phyloP scores from a whole-genome alignment of 1,139 yeast species.

The Yamadazyma blattariae region DNA sequence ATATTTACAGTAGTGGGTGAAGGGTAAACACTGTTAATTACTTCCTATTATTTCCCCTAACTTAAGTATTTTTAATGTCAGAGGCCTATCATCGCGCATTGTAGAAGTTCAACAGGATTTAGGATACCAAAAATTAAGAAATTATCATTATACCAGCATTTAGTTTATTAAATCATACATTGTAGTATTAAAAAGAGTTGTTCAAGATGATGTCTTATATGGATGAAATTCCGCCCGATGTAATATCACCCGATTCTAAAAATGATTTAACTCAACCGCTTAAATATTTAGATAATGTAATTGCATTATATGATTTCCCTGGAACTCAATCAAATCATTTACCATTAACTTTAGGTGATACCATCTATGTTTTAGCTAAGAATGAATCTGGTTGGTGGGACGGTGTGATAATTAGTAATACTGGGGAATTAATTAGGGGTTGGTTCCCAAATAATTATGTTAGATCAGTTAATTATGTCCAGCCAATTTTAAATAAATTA shows the following conservation, averaged over 20 bases:
- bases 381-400: slow-evolving; percentile 76
- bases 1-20: too few species aligned
- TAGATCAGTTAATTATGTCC: slow-evolving; percentile 46
- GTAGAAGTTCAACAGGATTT: too few species aligned
- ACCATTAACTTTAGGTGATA: slow-evolving; percentile 48
- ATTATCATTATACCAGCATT: too few species aligned
- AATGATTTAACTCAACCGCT: slow-evolving; percentile 22
- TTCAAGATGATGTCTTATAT: slow-evolving; percentile 8
- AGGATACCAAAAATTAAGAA: too few species aligned
- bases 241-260: slow-evolving; percentile 27
- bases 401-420: slow-evolving; percentile 47
- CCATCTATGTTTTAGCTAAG: slow-evolving; percentile 50
- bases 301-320: slow-evolving; percentile 50
- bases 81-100: too few species aligned
- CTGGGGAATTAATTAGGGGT: slow-evolving; percentile 54
- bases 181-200: too few species aligned
- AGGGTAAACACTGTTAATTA: too few species aligned
- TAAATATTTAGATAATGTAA: slow-evolving; percentile 47
- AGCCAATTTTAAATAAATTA: slow-evolving; percentile 41
- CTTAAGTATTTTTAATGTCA: too few species aligned
- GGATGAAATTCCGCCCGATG: slow-evolving; percentile 44
- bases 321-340: slow-evolving; percentile 46
- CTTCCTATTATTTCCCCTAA: too few species aligned
- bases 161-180: too few species aligned
- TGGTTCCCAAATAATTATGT: slow-evolving; percentile 74